These are phyloP conservation scores for Fraxinus latifolia DNA, from an alignment of 305 asterid genomes.

Conservation along the genomic window DNA sequence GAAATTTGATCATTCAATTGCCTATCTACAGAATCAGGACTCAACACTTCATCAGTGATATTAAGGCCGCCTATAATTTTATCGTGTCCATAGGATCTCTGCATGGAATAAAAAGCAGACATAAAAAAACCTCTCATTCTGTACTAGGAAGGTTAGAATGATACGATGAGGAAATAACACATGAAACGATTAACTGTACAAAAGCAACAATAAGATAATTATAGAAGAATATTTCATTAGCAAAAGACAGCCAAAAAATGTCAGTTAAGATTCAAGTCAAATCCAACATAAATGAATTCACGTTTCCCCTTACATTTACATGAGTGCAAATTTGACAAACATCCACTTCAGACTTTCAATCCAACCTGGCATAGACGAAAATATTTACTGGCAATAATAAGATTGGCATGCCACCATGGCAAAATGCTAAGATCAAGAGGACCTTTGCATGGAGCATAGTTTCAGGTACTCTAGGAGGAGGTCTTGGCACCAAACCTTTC, in stretches of 20 bases:
- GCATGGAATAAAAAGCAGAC: not conserved
- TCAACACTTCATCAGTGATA: not conserved
- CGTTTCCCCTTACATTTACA: not conserved
- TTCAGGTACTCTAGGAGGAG: not conserved
- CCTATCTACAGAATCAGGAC: not conserved
- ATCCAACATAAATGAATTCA: not conserved
- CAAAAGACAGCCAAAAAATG: not conserved
- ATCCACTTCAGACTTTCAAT: not conserved
- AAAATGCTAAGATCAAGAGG: not conserved
- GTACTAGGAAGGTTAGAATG: not conserved
- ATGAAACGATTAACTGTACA: not conserved
- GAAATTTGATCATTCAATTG: not conserved
- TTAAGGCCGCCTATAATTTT: not conserved
- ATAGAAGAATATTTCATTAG: not conserved
- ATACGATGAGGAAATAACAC: not conserved
- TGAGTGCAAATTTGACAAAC: not conserved
- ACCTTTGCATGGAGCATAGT: not conserved
- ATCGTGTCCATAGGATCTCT: not conserved
- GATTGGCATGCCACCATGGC: not conserved
- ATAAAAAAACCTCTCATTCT: not conserved
- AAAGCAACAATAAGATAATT: not conserved
- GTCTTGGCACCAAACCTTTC: not conserved
- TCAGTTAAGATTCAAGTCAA: not conserved
- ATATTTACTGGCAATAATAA: not conserved
- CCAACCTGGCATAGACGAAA: not conserved